Evolutionary conservation across 805 yeast species (phyloP), one percentile per base, ranked within the genome.

Genomic region (Hyphopichia homilentoma): DNA sequence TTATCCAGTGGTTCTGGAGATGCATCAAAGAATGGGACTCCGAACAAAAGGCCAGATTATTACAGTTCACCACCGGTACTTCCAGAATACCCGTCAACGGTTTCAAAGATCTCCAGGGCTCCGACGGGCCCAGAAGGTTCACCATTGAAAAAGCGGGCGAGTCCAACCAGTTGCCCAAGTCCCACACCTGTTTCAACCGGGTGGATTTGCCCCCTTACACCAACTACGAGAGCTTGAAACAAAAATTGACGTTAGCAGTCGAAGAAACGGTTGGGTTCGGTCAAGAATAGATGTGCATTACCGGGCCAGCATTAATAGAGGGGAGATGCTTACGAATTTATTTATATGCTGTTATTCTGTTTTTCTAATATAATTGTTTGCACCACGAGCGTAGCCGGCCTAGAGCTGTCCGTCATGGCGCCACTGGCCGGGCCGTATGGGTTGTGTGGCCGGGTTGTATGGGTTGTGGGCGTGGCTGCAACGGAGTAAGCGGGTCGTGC

Each of bases 261-360:
- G 99, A 93, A 61, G 97, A 93, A 66, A 93, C 99, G 11, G 93
- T 93, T 57, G 99, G 99, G 30, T 93, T 93, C 57, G 98, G 98
- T 38, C 97, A 93, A 68, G 98, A 93, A 71, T 90, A 68, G 47
- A 19, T 20, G n/a, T n/a, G n/a, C n/a, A n/a, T n/a, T n/a, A n/a
- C n/a, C n/a, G n/a, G n/a, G n/a, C n/a, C n/a, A n/a, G n/a, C n/a
- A n/a, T n/a, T n/a, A n/a, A n/a, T n/a, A n/a, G n/a, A n/a, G n/a
- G n/a, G n/a, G n/a, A n/a, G n/a, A n/a, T n/a, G n/a, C n/a, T n/a
- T n/a, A n/a, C n/a, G n/a, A n/a, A n/a, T n/a, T n/a, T n/a, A n/a
- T n/a, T n/a, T n/a, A n/a, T n/a, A n/a, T n/a, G n/a, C n/a, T n/a
- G n/a, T n/a, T n/a, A n/a, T n/a, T n/a, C n/a, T n/a, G n/a, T n/a